phyloP scores from a whole-genome alignment of 2,329 filamentous ascomycete genomes.

The Diaporthe helianthi region DNA sequence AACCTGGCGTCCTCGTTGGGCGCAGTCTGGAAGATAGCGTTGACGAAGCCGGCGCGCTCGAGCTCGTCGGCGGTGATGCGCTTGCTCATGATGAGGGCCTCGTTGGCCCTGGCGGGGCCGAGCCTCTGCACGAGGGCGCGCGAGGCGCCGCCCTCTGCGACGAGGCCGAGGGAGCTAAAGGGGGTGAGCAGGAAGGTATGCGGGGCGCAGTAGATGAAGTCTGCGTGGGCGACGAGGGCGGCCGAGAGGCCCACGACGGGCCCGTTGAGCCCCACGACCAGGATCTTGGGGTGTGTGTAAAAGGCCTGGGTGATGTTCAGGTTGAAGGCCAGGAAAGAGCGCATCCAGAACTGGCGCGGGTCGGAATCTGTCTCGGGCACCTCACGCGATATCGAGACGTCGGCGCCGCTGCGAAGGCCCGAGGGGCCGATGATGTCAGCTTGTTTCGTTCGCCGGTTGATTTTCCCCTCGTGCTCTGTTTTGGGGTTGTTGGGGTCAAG shows the following conservation, averaged over 20 bases:
- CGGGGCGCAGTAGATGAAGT: slow-evolving; percentile 90
- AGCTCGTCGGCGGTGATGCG: slow-evolving; percentile 77
- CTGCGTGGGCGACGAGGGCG: slow-evolving; percentile 80
- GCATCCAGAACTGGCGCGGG: slow-evolving; percentile 64
- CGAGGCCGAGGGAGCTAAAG: slow-evolving; percentile 87
- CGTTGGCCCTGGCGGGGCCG: slow-evolving; percentile 83
- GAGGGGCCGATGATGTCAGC: slow-evolving; percentile 16
- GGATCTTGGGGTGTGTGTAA: slow-evolving; percentile 92
- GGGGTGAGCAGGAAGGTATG: slow-evolving; percentile 87
- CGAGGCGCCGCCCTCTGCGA: slow-evolving; percentile 85
- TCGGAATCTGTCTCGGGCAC: slow-evolving; percentile 48
- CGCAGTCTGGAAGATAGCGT: slow-evolving; percentile 72
- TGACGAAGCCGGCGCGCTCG: slow-evolving; percentile 80
- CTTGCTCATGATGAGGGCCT: slow-evolving; percentile 91
- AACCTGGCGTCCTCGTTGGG: slow-evolving; percentile 74
- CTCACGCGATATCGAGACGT: slow-evolving; percentile 67
- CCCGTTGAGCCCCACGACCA: slow-evolving; percentile 89
- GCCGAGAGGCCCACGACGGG: slow-evolving; percentile 89
- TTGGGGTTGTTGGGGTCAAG: background rate
- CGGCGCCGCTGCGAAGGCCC: slow-evolving; percentile 70
- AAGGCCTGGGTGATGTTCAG: slow-evolving; percentile 89
- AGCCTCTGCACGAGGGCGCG: slow-evolving; percentile 80
- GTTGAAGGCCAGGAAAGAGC: slow-evolving; percentile 82
- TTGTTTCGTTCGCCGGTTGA: background rate
- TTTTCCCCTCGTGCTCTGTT: background rate